Evolutionary conservation across 441 rosid species (phyloP), one percentile per base, ranked within the genome.

Genomic region (Adansonia gregorii): DNA sequence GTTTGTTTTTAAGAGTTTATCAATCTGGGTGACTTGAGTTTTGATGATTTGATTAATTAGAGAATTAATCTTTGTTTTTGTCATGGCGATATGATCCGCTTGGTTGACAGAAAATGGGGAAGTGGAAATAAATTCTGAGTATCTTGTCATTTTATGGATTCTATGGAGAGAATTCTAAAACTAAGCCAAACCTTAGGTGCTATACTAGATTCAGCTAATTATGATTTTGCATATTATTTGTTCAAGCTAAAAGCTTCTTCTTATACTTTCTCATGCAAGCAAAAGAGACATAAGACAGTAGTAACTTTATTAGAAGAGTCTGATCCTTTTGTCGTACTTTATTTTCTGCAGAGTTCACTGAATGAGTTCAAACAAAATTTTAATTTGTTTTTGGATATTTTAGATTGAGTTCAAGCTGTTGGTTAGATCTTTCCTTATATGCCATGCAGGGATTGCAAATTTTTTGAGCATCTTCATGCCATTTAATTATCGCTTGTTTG

Each of bases 211-310:
- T 66, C 48, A 8, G 49, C 22, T 39, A 12, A 9, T 58, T 15
- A 15, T 49, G 20, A 52, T 52, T 19, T 71, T 71, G 65, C n/a
- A 39, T 72, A 39, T 72, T 55, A 4, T 54, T 55, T 17, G 48
- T 56, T 69, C 39, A 20, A 61, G 45, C 56, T 61, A 12, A 74
- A 60, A 74, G 65, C 75, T 55, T 19, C n/a, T 35, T 35, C 64
- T 54, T 54, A 2, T 10, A 12, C 56, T 7, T 56, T 17, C 45
- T 55, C 19, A 31, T 17, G 24, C 63, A 71, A 52, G 63, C 49
- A 35, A 10, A 46, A 54, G n/a, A 52, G 61, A 27, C 22, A n/a
- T 52, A 4, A 15, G 46, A 54, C 49, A 35, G 4, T 71, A 4
- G 60, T 70, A 15, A 43, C 10, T 27, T 52, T 8, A 6, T 51